These are phyloP conservation scores for Gorgonomyces haynaldii DNA, from an alignment of 192 early-diverging fungal genomes.

Conservation along the genomic window DNA sequence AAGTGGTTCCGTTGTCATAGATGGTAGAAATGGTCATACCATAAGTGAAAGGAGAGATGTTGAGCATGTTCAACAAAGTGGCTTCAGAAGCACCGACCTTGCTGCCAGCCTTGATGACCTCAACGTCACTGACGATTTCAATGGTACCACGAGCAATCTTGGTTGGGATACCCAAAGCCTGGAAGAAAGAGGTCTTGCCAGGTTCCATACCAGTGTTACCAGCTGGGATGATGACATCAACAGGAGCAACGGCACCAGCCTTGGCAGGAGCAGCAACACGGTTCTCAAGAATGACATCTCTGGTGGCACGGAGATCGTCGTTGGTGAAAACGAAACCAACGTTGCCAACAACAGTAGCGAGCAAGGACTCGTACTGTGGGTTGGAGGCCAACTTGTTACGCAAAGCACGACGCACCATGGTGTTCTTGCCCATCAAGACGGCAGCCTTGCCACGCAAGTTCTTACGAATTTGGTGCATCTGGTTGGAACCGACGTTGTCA, in stretches of 20 bases:
- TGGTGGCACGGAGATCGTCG: slow-evolving; percentile 86
- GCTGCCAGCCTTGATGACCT: slow-evolving; percentile 75
- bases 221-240: slow-evolving; percentile 84
- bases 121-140: slow-evolving; percentile 95
- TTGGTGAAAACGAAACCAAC: slow-evolving; percentile 99
- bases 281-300: slow-evolving; percentile 83
- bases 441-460: slow-evolving; percentile 80
- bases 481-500: slow-evolving; percentile 99
- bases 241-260: slow-evolving; percentile 86
- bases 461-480: slow-evolving; percentile 91
- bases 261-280: slow-evolving; percentile 95
- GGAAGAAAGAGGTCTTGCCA: slow-evolving; percentile 99
- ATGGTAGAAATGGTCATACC: slow-evolving; percentile 89
- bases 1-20: slow-evolving; percentile 83
- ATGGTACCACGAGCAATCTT: slow-evolving; percentile 99
- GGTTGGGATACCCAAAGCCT: slow-evolving; percentile 98
- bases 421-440: slow-evolving; percentile 99
- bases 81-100: slow-evolving; percentile 99
- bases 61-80: slow-evolving; percentile 97
- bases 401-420: slow-evolving; percentile 84
- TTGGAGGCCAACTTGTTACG: slow-evolving; percentile 49
- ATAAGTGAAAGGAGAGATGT: slow-evolving; percentile 99
- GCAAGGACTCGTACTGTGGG: slow-evolving; percentile 75
- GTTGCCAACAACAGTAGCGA: slow-evolving; percentile 85
- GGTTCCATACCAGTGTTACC: slow-evolving; percentile 99